Evolutionary conservation across 2,329 filamentous ascomycete species (phyloP).

Genomic region (Fusarium haematococcum): DNA sequence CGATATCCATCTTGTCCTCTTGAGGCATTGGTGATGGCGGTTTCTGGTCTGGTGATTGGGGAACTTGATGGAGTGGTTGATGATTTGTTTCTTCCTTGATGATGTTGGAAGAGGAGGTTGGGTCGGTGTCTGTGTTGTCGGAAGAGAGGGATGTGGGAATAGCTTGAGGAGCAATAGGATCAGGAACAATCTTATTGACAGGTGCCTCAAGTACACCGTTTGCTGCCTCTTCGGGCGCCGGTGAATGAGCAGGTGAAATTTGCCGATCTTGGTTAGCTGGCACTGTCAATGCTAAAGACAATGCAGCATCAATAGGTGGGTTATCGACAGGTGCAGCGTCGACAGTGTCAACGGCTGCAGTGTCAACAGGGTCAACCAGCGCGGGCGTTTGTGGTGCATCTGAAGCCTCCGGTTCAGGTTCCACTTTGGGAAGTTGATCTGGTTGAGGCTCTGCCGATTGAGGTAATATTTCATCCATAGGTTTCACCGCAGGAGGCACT

Average conservation of each 20-base stretch:
- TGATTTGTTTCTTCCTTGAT: conserved; percentile 28
- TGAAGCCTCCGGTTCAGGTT: conserved; percentile 27
- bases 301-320: background rate
- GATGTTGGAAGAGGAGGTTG: background rate
- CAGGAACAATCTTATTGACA: conserved; percentile 5
- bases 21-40: conserved; percentile 18
- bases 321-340: background rate
- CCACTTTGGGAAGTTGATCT: conserved; percentile 34
- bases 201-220: conserved; percentile 17
- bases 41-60: conserved; percentile 2
- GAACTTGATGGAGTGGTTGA: conserved; percentile 6
- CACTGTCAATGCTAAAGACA: conserved; percentile 2
- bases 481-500: conserved; percentile 23
- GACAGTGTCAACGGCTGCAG: background rate
- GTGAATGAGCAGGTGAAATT: conserved; percentile 21
- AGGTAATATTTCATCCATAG: conserved; percentile 27
- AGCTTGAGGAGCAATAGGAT: conserved; percentile 17
- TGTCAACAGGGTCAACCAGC: background rate
- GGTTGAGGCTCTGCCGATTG: conserved; percentile 34
- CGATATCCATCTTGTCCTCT: conserved; percentile 39
- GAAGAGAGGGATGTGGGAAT: conserved; percentile 5
- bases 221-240: conserved; percentile 9
- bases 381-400: conserved; percentile 16
- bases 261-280: conserved; percentile 8
- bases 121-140: background rate